phyloP scores from a whole-genome alignment of 805 yeast genomes.

The Cyberlindnera mycetangii region DNA sequence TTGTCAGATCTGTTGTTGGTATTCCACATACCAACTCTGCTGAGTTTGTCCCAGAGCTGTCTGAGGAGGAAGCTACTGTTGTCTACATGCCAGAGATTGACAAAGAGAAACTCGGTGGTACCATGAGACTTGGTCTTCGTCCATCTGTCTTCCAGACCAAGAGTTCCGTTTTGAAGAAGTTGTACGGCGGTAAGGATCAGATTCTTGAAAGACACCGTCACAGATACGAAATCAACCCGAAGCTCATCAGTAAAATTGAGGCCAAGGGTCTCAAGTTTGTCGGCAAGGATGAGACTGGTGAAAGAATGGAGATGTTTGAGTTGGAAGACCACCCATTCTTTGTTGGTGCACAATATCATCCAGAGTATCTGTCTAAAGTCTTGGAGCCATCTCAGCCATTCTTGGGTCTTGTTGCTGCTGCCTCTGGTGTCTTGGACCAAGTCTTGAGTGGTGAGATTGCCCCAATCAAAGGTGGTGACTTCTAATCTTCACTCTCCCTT shows the following conservation, averaged over 20 bases:
- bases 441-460: slow-evolving; percentile 42
- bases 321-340: slow-evolving; percentile 82
- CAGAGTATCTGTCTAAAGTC: slow-evolving; percentile 95
- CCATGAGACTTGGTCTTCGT: slow-evolving; percentile 97
- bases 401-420: slow-evolving; percentile 93
- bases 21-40: slow-evolving; percentile 67
- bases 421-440: slow-evolving; percentile 76
- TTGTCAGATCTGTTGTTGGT: slow-evolving; percentile 76
- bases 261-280: slow-evolving; percentile 78
- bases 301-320: slow-evolving; percentile 94
- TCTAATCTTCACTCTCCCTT: slow-evolving; percentile 5
- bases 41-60: slow-evolving; percentile 69
- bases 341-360: slow-evolving; percentile 97
- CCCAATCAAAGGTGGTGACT: slow-evolving; percentile 14
- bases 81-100: slow-evolving; percentile 99
- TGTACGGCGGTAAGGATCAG: slow-evolving; percentile 67
- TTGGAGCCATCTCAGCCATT: slow-evolving; percentile 96
- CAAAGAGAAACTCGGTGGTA: slow-evolving; percentile 94
- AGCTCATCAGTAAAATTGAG: slow-evolving; percentile 68
- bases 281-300: slow-evolving; percentile 87
- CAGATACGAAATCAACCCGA: slow-evolving; percentile 95
- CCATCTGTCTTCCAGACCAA: slow-evolving; percentile 76
- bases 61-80: slow-evolving; percentile 68
- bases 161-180: slow-evolving; percentile 66
- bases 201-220: slow-evolving; percentile 97